These are phyloP conservation scores for Crepidotus sp. DNA, from an alignment of 1,284 basidiomycete species.

Conservation along the genomic window DNA sequence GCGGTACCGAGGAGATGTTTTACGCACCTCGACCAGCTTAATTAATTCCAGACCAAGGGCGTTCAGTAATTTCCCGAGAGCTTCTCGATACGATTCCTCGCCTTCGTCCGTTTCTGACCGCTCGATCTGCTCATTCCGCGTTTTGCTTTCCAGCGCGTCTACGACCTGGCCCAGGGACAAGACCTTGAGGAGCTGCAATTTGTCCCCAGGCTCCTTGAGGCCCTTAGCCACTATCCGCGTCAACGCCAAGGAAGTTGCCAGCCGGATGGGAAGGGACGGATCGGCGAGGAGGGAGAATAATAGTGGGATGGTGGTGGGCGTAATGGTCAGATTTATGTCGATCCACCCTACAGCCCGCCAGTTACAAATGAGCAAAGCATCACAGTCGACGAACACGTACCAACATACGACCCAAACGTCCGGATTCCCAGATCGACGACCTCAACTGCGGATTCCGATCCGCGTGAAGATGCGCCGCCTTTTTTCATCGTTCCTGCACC, in stretches of 20 bases:
- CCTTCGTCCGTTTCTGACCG: constrained; percentile 64
- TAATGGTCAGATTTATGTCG: constrained; percentile 94
- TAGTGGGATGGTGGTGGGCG: constrained; percentile 79
- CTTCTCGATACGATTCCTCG: constrained; percentile 83
- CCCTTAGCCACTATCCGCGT: constrained; percentile 86
- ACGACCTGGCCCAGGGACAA: constrained; percentile 79
- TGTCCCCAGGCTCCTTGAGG: constrained; percentile 86
- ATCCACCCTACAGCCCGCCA: constrained; percentile 72
- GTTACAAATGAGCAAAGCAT: background rate
- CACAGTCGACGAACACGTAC: constrained; percentile 43
- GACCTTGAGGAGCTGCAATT: constrained; percentile 85
- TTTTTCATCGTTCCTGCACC: constrained; percentile 48
- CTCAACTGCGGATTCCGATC: constrained; percentile 61
- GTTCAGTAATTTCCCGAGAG: constrained; percentile 81
- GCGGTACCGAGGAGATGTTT: constrained; percentile 5
- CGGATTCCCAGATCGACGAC: constrained; percentile 84
- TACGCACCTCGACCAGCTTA: constrained; percentile 73
- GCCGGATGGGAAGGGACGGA: constrained; percentile 66
- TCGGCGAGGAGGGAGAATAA: constrained; percentile 85
- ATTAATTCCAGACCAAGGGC: constrained; percentile 77
- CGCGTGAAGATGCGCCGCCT: constrained; percentile 38
- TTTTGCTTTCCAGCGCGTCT: constrained; percentile 71
- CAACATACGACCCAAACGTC: constrained; percentile 90
- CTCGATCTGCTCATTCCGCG: constrained; percentile 57
- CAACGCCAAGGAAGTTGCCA: constrained; percentile 76